Evolutionary conservation across 768 basidiomycete genomes (phyloP).

Genomic region (Suillus subalutaceus): DNA sequence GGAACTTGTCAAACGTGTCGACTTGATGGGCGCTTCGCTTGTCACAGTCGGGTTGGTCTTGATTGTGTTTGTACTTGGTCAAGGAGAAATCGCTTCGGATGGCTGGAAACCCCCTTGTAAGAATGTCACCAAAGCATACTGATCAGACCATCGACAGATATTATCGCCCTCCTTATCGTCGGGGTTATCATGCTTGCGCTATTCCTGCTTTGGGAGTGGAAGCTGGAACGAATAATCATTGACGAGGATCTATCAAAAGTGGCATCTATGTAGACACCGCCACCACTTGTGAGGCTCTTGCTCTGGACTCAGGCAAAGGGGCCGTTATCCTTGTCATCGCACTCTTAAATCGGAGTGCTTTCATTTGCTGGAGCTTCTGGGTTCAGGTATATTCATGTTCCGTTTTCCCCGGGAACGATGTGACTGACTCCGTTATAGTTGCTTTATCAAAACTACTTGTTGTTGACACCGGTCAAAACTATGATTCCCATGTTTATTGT

Average conservation of each 20-base stretch:
- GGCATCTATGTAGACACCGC: constrained; percentile 43
- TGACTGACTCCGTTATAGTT: constrained; percentile 40
- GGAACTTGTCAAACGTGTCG: constrained; percentile 53
- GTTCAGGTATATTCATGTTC: constrained; percentile 35
- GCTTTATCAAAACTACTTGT: constrained; percentile 69
- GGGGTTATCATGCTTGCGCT: constrained; percentile 55
- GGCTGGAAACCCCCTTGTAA: constrained; percentile 64
- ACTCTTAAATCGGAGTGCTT: constrained; percentile 64
- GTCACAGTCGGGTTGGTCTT: constrained; percentile 68
- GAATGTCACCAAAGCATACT: constrained; percentile 20
- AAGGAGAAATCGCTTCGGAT: constrained; percentile 57
- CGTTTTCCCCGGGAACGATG: constrained; percentile 25
- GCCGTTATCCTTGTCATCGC: constrained; percentile 63
- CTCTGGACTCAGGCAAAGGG: constrained; percentile 66
- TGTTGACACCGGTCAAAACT: constrained; percentile 59
- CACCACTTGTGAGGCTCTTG: constrained; percentile 65
- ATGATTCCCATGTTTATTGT: constrained; percentile 75
- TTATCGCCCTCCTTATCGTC: constrained; percentile 67
- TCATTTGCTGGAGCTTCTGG: constrained; percentile 58
- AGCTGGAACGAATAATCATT: constrained; percentile 46
- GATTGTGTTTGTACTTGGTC: constrained; percentile 72
- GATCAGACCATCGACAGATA: constrained; percentile 47
- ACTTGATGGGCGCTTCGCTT: constrained; percentile 79
- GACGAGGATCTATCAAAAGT: constrained; percentile 18
- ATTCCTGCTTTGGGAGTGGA: constrained; percentile 70